phyloP scores from a whole-genome alignment of 1,284 basidiomycete species.

The Leccinum griseonigrum region DNA sequence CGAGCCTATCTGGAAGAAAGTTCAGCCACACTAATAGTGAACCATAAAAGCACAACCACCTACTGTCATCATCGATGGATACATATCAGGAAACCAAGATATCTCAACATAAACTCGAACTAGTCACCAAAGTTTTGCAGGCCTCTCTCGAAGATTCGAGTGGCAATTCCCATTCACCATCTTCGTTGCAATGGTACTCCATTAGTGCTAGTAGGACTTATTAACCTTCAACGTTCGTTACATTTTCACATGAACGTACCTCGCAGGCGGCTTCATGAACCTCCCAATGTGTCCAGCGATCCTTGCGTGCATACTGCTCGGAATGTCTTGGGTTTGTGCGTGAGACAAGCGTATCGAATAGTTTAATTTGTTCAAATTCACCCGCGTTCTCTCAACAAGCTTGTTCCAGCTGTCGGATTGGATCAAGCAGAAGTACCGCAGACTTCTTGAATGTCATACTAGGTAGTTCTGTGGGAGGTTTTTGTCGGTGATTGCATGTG shows the following conservation, averaged over 20 bases:
- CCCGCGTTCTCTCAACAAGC: too few species aligned
- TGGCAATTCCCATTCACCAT: constrained; percentile 70
- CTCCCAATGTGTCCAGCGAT: constrained; percentile 87
- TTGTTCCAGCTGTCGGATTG: too few species aligned
- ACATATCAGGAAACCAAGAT: constrained; percentile 88
- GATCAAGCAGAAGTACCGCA: too few species aligned
- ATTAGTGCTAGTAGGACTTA: constrained; percentile 66
- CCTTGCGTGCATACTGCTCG: constrained; percentile 84
- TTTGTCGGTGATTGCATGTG: too few species aligned
- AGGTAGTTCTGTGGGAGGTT: too few species aligned
- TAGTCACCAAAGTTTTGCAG: constrained; percentile 83
- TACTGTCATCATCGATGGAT: constrained; percentile 92
- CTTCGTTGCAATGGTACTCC: constrained; percentile 95
- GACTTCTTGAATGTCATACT: too few species aligned
- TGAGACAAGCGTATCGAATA: constrained; percentile 70
- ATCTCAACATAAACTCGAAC: constrained; percentile 82
- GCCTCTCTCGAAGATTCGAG: constrained; percentile 92
- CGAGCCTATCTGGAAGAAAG: constrained; percentile 70
- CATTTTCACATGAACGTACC: constrained; percentile 47
- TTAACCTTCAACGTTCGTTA: constrained; percentile 10
- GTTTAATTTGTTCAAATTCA: too few species aligned
- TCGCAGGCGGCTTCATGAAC: constrained; percentile 79
- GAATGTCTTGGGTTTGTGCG: constrained; percentile 60
- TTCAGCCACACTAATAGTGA: not conserved
- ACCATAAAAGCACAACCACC: constrained; percentile 28